Conservation (phyloP, 2,329 filamentous ascomycete species). For the Fusarium fujikuroi region DNA sequence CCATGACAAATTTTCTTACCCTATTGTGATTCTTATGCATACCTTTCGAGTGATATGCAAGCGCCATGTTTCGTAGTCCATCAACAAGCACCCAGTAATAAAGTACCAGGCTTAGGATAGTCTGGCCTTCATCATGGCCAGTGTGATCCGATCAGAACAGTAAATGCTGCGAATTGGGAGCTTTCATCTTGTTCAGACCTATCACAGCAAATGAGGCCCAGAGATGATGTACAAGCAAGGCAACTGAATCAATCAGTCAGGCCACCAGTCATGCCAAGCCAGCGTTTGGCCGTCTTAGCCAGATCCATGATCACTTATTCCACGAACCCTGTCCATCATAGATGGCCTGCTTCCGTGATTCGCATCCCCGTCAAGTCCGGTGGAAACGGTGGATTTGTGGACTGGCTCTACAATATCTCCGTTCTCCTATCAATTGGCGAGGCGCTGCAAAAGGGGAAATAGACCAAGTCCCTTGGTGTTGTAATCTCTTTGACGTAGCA, state of each 20-base stretch:
- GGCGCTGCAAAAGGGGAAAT: slow-evolving; percentile 27
- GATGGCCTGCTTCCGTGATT: slow-evolving; percentile 25
- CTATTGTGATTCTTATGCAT: neutral
- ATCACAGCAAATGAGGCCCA: neutral
- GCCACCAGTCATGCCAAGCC: slow-evolving; percentile 27
- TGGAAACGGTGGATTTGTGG: slow-evolving; percentile 40
- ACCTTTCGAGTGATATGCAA: neutral
- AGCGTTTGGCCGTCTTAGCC: slow-evolving; percentile 16
- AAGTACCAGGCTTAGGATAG: neutral
- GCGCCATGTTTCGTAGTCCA: neutral
- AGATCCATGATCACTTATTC: slow-evolving; percentile 7
- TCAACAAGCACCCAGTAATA: neutral
- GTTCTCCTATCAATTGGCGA: slow-evolving; percentile 13
- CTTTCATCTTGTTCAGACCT: neutral
- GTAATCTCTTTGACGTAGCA: slow-evolving; percentile 35
- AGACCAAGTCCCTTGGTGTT: neutral
- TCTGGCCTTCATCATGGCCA: neutral
- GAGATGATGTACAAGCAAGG: slow-evolving; percentile 1
- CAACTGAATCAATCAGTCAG: slow-evolving; percentile 25
- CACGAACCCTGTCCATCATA: slow-evolving; percentile 10
- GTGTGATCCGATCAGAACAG: neutral
- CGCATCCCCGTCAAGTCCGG: slow-evolving; percentile 30
- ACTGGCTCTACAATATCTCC: slow-evolving; percentile 14
- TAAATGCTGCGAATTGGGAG: neutral
- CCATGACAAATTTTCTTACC: neutral